Base-by-base conservation (phyloP, 768 basidiomycete genomes). In the Calocera viscosa region DNA sequence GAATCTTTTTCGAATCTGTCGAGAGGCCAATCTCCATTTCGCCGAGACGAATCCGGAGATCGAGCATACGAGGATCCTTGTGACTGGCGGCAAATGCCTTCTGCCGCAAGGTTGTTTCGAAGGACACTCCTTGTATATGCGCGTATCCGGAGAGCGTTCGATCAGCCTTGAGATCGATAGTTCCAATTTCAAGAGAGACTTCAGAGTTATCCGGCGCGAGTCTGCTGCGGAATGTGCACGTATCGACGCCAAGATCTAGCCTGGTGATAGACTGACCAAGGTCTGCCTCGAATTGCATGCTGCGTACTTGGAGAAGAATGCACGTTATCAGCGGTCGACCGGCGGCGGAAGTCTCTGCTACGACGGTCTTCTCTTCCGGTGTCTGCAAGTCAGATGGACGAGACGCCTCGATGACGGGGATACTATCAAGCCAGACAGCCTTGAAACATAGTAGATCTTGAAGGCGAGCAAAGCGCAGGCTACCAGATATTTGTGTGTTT, bases 361-460 rank as follows among this genome's bases (percentile, higher is more conserved):
- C 49, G 68, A 26, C 14, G 33, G 28, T 38, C 39, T 70, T 67
- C 22, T 67, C 53, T 3, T 53, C 30, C 49, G 75, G 69, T 60
- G 73, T 67, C 8, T 69, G 43, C 14, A 74, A 64, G 22, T 71
- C 67, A 66, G 67, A 68, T 67, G 64, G 75, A 70, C 24, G 75
- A 30, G 39, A 72, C 40, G 79, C 75, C 22, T 84, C 83, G 72
- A 94, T 83, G 8, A 89, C 77, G 0, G 91, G 90, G 30, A 94
- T 90, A 39, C 86, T 85, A 72, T 94, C 92, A 53, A 95, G 75
- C 91, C 93, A 95, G 14, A 95, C 91, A 3, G 93, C 92, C 75
- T 94, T 94, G 82, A 95, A 92, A 75, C 91, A 94, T 22, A 97
- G 80, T 65, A 94, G 86, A 73, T 96, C 94, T 75, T 94, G 93